phyloP scores from a whole-genome alignment of 768 basidiomycete species.

The Boletus reticulatus region DNA sequence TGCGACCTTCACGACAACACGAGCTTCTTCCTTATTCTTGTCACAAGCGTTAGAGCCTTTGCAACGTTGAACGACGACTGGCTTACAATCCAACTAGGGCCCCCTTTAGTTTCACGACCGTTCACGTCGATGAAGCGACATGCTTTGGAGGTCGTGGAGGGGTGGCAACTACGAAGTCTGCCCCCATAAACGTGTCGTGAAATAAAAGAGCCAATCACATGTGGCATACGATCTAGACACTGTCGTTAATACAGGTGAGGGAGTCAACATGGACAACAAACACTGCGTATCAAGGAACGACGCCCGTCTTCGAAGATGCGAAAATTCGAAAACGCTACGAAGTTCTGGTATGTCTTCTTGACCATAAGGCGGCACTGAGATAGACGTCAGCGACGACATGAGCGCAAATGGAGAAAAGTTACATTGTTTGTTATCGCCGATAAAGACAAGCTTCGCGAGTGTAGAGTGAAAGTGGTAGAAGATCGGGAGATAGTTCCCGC shows the following conservation, averaged over 20 bases:
- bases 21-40: constrained; percentile 60
- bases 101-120: constrained; percentile 28
- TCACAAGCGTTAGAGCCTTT: constrained; percentile 1
- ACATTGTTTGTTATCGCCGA: constrained; percentile 42
- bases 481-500: constrained; percentile 39
- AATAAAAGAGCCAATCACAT: constrained; percentile 68
- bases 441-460: constrained; percentile 36
- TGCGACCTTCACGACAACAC: constrained; percentile 54
- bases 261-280: constrained; percentile 31
- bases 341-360: constrained; percentile 65
- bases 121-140: constrained; percentile 41
- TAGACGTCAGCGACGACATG: background rate
- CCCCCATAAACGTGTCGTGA: constrained; percentile 61
- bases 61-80: background rate
- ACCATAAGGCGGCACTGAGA: constrained; percentile 73
- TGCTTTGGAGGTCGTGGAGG: constrained; percentile 31
- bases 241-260: background rate
- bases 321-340: constrained; percentile 71
- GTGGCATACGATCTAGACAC: constrained; percentile 74
- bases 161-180: constrained; percentile 57
- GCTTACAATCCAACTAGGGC: constrained; percentile 38
- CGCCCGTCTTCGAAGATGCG: constrained; percentile 48
- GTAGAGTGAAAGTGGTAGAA: constrained; percentile 25
- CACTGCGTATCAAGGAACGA: constrained; percentile 73
- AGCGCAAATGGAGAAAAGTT: background rate